Conservation (phyloP, 805 yeast genomes). For the Pichia insulana region DNA sequence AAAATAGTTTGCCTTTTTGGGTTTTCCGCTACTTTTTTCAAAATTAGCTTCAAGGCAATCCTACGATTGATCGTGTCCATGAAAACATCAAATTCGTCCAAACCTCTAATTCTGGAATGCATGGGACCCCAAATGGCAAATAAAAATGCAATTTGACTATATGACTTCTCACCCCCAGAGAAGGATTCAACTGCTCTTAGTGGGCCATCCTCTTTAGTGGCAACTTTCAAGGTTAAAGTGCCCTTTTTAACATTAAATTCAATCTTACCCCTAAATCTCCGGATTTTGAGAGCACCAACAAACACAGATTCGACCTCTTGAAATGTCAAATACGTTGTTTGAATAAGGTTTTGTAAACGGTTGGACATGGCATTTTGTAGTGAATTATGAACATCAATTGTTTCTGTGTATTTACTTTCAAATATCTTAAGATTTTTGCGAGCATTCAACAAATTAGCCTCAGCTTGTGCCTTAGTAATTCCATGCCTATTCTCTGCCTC, state of each 20-base stretch:
- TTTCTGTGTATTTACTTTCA: constrained; percentile 29
- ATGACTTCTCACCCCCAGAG: constrained; percentile 96
- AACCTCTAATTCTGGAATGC: constrained; percentile 78
- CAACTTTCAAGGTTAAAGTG: constrained; percentile 48
- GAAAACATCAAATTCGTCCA: constrained; percentile 95
- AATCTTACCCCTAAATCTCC: constrained; percentile 71
- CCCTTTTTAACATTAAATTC: constrained; percentile 48
- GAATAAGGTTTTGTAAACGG: constrained; percentile 35
- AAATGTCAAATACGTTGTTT: constrained; percentile 34
- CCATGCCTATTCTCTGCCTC: constrained; percentile 48
- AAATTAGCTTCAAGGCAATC: constrained; percentile 65
- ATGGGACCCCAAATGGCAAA: constrained; percentile 89
- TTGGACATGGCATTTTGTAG: constrained; percentile 31
- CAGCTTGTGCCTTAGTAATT: constrained; percentile 46
- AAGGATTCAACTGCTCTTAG: constrained; percentile 70
- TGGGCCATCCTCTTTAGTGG: constrained; percentile 49
- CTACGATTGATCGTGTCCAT: constrained; percentile 92
- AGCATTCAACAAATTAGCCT: constrained; percentile 36
- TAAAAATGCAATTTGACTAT: constrained; percentile 80
- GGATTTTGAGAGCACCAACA: constrained; percentile 46
- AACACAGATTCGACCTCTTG: constrained; percentile 47
- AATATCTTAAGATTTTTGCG: constrained; percentile 37
- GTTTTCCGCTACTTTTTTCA: constrained; percentile 55
- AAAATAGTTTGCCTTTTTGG: constrained; percentile 78
- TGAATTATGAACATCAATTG: constrained; percentile 24